A percentile compares a stretch with the other conserved stretches of the same genome.
phyloP scores from a whole-genome alignment of 2,329 filamentous ascomycete genomes.

The Pestalotiopsis sp. region DNA sequence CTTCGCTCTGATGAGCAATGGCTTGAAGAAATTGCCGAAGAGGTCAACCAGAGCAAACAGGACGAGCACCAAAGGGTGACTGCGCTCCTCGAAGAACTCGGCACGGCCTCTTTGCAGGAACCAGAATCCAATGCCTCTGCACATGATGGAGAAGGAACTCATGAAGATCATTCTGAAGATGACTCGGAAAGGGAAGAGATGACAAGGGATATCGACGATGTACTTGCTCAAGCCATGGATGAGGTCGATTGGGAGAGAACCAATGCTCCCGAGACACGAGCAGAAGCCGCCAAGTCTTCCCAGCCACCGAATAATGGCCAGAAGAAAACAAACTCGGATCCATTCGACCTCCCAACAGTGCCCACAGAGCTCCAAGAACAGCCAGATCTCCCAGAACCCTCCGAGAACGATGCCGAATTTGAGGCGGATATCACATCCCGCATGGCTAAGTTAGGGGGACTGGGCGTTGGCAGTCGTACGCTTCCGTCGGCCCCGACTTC shows the following conservation, averaged over 20 bases:
- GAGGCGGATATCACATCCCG: slow-evolving; percentile 53
- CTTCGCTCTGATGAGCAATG: slow-evolving; percentile 38
- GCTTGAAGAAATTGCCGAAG: slow-evolving; percentile 33
- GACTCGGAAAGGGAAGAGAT: slow-evolving; percentile 57
- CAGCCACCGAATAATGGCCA: not conserved
- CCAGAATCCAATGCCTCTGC: not conserved
- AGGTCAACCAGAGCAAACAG: slow-evolving; percentile 22
- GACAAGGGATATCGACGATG: slow-evolving; percentile 44
- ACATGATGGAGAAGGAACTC: not conserved
- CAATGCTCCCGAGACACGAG: slow-evolving; percentile 11
- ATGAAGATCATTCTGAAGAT: slow-evolving; percentile 18
- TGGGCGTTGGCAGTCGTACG: slow-evolving; percentile 21
- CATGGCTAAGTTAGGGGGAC: slow-evolving; percentile 52
- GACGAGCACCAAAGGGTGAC: slow-evolving; percentile 36
- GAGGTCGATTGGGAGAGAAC: slow-evolving; percentile 42
- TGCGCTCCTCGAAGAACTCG: slow-evolving; percentile 35
- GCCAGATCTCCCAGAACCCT: slow-evolving; percentile 16
- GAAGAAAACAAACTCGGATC: slow-evolving; percentile 14
- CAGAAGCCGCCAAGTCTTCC: not conserved
- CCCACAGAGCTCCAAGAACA: slow-evolving; percentile 47
- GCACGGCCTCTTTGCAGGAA: slow-evolving; percentile 22
- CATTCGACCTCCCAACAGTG: slow-evolving; percentile 48
- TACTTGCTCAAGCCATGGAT: slow-evolving; percentile 50
- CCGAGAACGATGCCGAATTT: slow-evolving; percentile 35
- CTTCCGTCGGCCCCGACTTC: slow-evolving; percentile 31